phyloP scores from a whole-genome alignment of 495 filamentous ascomycete genomes.

The Xylona heveae region DNA sequence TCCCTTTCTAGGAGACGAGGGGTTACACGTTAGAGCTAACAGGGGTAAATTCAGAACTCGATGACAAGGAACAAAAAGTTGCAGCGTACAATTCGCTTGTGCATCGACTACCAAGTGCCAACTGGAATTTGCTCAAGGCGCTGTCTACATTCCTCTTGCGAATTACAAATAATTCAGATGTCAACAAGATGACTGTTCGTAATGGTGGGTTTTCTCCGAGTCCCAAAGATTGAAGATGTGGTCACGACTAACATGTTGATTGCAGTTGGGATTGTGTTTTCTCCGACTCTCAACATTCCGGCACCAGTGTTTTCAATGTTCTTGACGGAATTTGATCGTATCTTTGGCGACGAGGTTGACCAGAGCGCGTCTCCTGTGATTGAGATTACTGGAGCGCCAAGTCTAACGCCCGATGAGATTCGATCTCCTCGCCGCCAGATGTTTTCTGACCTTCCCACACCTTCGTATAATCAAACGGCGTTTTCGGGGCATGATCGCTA shows the following conservation, averaged over 20 bases:
- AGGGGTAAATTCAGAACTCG: constrained; percentile 26
- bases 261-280: constrained; percentile 87
- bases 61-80: constrained; percentile 57
- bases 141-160: constrained; percentile 70
- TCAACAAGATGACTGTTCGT: constrained; percentile 95
- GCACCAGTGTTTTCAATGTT: constrained; percentile 87
- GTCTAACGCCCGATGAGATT: constrained; percentile 34
- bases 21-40: too few relatives aligned
- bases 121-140: constrained; percentile 58
- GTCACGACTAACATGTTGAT: constrained; percentile 1
- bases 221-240: not conserved
- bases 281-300: constrained; percentile 93
- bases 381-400: constrained; percentile 23
- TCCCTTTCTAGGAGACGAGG: not conserved
- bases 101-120: constrained; percentile 58
- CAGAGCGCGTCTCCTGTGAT: constrained; percentile 22
- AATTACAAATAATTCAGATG: constrained; percentile 70
- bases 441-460: constrained; percentile 48
- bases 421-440: constrained; percentile 45
- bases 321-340: constrained; percentile 68
- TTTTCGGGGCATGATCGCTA: constrained; percentile 19
- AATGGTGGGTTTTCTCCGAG: constrained; percentile 26
- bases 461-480: constrained; percentile 37
- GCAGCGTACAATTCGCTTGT: constrained; percentile 69
- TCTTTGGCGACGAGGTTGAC: constrained; percentile 54